phyloP scores from a whole-genome alignment of 495 filamentous ascomycete genomes.

The Lentithecium fluviatile region DNA sequence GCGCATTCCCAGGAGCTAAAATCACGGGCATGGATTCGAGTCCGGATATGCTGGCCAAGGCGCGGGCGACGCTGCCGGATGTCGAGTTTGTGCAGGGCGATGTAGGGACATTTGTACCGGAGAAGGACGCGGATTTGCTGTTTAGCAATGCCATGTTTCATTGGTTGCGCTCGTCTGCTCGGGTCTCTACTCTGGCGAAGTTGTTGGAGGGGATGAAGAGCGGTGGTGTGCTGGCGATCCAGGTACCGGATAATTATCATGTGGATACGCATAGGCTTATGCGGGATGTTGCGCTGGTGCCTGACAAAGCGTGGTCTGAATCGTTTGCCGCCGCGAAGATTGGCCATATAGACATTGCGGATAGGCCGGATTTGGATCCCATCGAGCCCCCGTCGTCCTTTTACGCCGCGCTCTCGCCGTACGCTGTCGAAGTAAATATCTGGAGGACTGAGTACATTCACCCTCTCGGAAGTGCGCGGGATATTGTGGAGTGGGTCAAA shows the following conservation, averaged over 20 bases:
- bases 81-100: slow-evolving; percentile 21
- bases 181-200: slow-evolving; percentile 47
- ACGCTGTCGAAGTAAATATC: slow-evolving; percentile 47
- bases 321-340: slow-evolving; percentile 3
- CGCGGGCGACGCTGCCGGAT: slow-evolving; percentile 31
- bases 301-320: slow-evolving; percentile 42
- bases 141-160: slow-evolving; percentile 59
- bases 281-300: slow-evolving; percentile 46
- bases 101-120: slow-evolving; percentile 44
- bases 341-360: slow-evolving; percentile 30
- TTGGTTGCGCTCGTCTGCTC: slow-evolving; percentile 49
- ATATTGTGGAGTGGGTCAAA: slow-evolving; percentile 59
- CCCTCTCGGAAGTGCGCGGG: slow-evolving; percentile 47
- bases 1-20: slow-evolving; percentile 48
- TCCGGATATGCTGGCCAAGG: slow-evolving; percentile 53
- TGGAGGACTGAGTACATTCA: slow-evolving; percentile 57
- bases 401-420: slow-evolving; percentile 50
- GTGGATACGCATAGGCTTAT: slow-evolving; percentile 53
- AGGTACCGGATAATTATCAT: slow-evolving; percentile 54
- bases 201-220: slow-evolving; percentile 44
- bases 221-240: slow-evolving; percentile 54
- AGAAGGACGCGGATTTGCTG: slow-evolving; percentile 44
- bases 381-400: slow-evolving; percentile 50
- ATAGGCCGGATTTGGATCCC: slow-evolving; percentile 47
- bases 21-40: slow-evolving; percentile 57